phyloP scores from a whole-genome alignment of 2,329 filamentous ascomycete genomes.

The Macrophomina phaseolina region DNA sequence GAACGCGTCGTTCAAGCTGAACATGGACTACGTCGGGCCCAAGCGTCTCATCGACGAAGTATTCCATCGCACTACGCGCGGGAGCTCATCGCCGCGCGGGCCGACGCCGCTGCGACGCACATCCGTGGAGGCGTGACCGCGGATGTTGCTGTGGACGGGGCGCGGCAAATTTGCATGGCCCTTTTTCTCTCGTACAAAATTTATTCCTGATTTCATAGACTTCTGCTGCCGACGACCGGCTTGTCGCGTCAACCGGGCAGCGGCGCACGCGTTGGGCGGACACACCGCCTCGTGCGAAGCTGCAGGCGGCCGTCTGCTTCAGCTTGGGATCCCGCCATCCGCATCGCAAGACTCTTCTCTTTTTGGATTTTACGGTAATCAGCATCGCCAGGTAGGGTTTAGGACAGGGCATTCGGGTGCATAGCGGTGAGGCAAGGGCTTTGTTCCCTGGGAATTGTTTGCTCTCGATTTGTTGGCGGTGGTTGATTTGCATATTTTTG shows the following conservation, averaged over 20 bases:
- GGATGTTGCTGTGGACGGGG: conserved; percentile 29
- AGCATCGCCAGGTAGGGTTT: conserved; percentile 16
- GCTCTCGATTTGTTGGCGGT: conserved; percentile 11
- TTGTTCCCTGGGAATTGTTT: conserved; percentile 13
- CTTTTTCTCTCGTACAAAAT: conserved; percentile 36
- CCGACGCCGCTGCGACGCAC: conserved; percentile 37
- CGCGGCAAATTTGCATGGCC: conserved; percentile 34
- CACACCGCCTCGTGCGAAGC: conserved; percentile 21
- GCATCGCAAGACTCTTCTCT: not conserved
- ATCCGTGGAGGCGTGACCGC: conserved; percentile 29
- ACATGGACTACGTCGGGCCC: conserved; percentile 67
- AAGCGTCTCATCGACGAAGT: conserved; percentile 68
- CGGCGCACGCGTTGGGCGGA: not conserved
- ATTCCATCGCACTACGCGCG: conserved; percentile 56
- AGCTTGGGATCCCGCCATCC: not conserved
- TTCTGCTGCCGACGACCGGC: conserved; percentile 6
- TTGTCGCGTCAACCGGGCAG: not conserved
- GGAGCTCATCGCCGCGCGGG: conserved; percentile 35
- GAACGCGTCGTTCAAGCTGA: conserved; percentile 58
- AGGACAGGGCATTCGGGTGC: conserved; percentile 12
- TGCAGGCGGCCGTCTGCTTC: conserved; percentile 14
- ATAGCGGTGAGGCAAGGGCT: conserved; percentile 23
- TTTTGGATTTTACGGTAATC: conserved; percentile 7
- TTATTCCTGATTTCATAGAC: conserved; percentile 28
- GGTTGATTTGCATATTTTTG: conserved; percentile 9